Percentiles rank a stretch among this genome's conserved stretches.
Conservation (phyloP, 305 asterid genomes). For the Rubia tinctorum region DNA sequence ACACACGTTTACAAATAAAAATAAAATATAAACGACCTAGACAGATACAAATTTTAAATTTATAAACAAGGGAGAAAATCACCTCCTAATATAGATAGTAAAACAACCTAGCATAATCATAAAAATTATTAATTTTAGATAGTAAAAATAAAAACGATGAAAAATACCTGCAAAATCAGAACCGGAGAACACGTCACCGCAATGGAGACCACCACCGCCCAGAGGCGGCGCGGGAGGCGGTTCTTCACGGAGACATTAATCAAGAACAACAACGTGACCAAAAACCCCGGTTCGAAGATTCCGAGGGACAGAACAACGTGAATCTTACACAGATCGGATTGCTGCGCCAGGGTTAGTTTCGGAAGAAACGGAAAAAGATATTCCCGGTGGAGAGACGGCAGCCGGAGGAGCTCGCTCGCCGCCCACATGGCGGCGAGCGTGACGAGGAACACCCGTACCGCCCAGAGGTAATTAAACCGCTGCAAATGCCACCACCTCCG, state of each 20-base stretch:
- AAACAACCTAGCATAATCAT: too few species aligned
- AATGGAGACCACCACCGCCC: constrained; percentile 34
- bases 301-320: constrained; percentile 76
- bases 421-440: constrained; percentile 48
- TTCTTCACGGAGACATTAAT: constrained; percentile 56
- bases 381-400: constrained; percentile 35
- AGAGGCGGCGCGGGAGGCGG: constrained; percentile 30
- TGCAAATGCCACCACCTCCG: constrained; percentile 42
- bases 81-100: too few species aligned
- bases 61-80: too few species aligned
- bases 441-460: constrained; percentile 58
- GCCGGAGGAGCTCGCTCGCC: constrained; percentile 46
- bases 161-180: constrained; percentile 8
- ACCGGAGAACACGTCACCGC: constrained; percentile 36
- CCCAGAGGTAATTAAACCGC: constrained; percentile 64
- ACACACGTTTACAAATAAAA: too few species aligned
- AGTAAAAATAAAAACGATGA: neutral
- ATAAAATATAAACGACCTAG: too few species aligned
- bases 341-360: constrained; percentile 30
- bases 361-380: constrained; percentile 38
- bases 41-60: too few species aligned
- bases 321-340: constrained; percentile 49
- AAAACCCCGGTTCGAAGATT: constrained; percentile 64
- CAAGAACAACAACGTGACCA: constrained; percentile 56
- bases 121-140: too few species aligned